Evolutionary conservation across 805 yeast genomes (phyloP), one percentile per base, ranked within the genome.

Genomic region (Wickerhamomyces tratensis): DNA sequence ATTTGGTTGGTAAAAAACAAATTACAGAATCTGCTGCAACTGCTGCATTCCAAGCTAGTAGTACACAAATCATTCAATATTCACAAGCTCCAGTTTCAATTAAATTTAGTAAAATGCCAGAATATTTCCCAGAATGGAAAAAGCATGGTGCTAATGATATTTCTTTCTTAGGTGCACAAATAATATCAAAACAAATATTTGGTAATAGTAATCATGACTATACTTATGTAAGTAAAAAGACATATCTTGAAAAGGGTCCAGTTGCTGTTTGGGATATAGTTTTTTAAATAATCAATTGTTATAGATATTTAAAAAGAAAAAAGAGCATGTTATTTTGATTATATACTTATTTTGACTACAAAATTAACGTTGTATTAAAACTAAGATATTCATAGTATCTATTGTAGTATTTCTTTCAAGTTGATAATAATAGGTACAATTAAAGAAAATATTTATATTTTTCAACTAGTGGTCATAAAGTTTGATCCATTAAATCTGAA

Each of bases 111-210:
- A 81, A 82, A 53, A 73, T 77, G 59, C 94, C 96, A 0, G 98
- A 91, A 43, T 89, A 91, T 61, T 91, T 91, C 64, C 86, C 95
- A 1, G 95, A 86, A 50, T 91, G 97, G 97, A 89, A 89, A 63
- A 77, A 77, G 59, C 61, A 60, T 33, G 88, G 91, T 1, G 81
- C 82, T 74, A 79, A 82, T 44, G 88, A 86, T 50, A 76, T 82
- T 31, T 71, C 77, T 45, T 86, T 89, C 56, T 65, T 89, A 47
- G 98, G 98, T 2, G 95, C 85, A 3, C 86, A 87, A 61, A 84
- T 89, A 39, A 82, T 86, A 37, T 77, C 95, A 15, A 87, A 86
- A 61, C 96, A 87, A 65, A 76, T 86, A 12, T 89, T 84, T 56
- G 73, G 77, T 38, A 79, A 80, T 40, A 62, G 73, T 13, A 67